Evolutionary conservation across 1,284 basidiomycete genomes (phyloP).

Genomic region (Vanrija pseudolonga): DNA sequence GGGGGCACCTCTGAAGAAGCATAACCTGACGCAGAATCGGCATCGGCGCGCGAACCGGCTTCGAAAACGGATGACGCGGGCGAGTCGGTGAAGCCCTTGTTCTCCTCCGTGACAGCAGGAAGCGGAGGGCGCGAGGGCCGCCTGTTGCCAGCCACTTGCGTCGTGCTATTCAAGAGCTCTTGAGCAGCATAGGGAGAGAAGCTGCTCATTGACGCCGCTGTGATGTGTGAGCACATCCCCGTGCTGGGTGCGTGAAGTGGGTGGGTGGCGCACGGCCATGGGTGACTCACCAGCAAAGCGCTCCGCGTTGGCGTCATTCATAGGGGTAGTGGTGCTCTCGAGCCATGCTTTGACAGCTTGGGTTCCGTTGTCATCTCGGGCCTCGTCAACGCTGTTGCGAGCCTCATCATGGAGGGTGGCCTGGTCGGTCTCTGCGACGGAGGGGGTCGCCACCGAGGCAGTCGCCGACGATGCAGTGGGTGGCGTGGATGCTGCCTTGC

Average conservation of each 20-base stretch:
- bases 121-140: not conserved
- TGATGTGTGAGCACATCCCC: not conserved
- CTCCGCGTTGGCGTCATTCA: not conserved
- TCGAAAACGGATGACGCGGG: not conserved
- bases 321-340: conserved; percentile 3
- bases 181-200: conserved; percentile 12
- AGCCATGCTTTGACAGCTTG: conserved; percentile 22
- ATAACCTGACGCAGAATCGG: not conserved
- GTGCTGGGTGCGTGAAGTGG: no score
- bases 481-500: not conserved
- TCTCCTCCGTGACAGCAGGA: not conserved
- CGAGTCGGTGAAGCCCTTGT: not conserved
- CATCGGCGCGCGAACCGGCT: not conserved
- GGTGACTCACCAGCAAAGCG: not conserved
- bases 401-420: conserved; percentile 3
- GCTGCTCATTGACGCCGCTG: conserved; percentile 29
- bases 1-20: not conserved
- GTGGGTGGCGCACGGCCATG: no score
- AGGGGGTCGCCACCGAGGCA: not conserved
- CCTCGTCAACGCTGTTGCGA: not conserved
- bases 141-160: not conserved
- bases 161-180: not conserved
- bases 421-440: not conserved
- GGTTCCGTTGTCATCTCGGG: conserved; percentile 1
- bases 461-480: not conserved